Conservation (phyloP, 345 rosid genomes). For the Streptanthus diversifolius region DNA sequence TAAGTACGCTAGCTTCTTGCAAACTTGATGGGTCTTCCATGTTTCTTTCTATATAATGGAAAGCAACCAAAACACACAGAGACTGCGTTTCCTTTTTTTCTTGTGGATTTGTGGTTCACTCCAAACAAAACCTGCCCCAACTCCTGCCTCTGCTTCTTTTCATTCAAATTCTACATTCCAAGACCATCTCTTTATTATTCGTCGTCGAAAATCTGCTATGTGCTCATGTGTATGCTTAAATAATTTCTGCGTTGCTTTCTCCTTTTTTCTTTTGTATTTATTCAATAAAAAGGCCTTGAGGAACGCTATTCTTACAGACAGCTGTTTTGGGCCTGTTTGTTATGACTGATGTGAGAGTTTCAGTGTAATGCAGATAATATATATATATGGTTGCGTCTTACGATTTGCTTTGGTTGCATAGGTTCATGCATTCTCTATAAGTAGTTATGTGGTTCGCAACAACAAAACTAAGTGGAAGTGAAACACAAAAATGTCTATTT, state of each 20-base stretch:
- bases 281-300: constrained; percentile 14
- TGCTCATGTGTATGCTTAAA: constrained; percentile 20
- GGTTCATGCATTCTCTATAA: background rate
- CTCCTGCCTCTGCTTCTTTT: background rate
- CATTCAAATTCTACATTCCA: background rate
- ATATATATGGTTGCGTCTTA: background rate
- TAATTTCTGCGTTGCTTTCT: constrained; percentile 1
- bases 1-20: constrained; percentile 96
- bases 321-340: background rate
- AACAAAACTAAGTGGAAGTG: no score
- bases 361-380: background rate
- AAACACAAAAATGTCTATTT: no score
- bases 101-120: constrained; percentile 19
- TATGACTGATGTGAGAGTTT: constrained; percentile 2
- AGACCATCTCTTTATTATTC: constrained; percentile 26
- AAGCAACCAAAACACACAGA: constrained; percentile 17
- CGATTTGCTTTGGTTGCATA: background rate
- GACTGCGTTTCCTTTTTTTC: constrained; percentile 3
- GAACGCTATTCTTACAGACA: constrained; percentile 11
- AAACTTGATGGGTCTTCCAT: constrained; percentile 46
- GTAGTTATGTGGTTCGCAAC: background rate
- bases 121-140: constrained; percentile 11
- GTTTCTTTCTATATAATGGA: constrained; percentile 16
- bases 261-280: constrained; percentile 3
- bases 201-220: constrained; percentile 5